Evolutionary conservation across 768 basidiomycete species (phyloP).

Genomic region (Suillus cothurnatus): DNA sequence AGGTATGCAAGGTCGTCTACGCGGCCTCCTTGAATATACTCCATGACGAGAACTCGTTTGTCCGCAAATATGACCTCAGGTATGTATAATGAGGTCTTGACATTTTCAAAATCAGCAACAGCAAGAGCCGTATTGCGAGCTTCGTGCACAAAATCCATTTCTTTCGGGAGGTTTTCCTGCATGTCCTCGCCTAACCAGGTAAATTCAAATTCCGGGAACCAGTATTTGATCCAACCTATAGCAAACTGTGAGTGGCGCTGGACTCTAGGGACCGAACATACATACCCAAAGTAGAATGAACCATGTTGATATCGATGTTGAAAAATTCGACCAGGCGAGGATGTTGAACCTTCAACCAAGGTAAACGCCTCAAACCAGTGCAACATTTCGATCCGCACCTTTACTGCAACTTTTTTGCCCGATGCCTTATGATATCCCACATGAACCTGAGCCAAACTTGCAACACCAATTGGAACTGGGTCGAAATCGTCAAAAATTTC

Average conservation of each 20-base stretch:
- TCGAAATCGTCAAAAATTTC: slow-evolving; percentile 88
- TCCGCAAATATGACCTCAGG: slow-evolving; percentile 79
- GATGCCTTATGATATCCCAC: slow-evolving; percentile 71
- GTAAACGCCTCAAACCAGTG: slow-evolving; percentile 9
- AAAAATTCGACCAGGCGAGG: slow-evolving; percentile 92
- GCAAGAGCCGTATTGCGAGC: slow-evolving; percentile 82
- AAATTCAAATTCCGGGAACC: slow-evolving; percentile 97
- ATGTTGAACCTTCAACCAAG: slow-evolving; percentile 69
- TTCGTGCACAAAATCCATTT: slow-evolving; percentile 95
- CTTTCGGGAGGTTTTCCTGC: slow-evolving; percentile 86
- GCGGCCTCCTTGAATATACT: slow-evolving; percentile 86
- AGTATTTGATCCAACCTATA: slow-evolving; percentile 80
- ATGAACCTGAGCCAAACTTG: slow-evolving; percentile 96
- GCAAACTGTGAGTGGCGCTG: slow-evolving; percentile 11
- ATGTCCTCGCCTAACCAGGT: slow-evolving; percentile 95
- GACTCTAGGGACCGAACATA: not conserved
- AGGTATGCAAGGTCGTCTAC: slow-evolving; percentile 89
- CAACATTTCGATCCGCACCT: slow-evolving; percentile 44
- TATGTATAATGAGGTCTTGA: slow-evolving; percentile 84
- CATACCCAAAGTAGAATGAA: slow-evolving; percentile 70
- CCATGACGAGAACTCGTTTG: slow-evolving; percentile 91
- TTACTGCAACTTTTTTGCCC: slow-evolving; percentile 83
- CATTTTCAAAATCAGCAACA: slow-evolving; percentile 63
- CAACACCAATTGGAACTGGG: slow-evolving; percentile 88
- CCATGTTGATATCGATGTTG: slow-evolving; percentile 87